These are phyloP conservation scores for Penicillium turbatum DNA, from an alignment of 495 filamentous ascomycete genomes.

Conservation along the genomic window DNA sequence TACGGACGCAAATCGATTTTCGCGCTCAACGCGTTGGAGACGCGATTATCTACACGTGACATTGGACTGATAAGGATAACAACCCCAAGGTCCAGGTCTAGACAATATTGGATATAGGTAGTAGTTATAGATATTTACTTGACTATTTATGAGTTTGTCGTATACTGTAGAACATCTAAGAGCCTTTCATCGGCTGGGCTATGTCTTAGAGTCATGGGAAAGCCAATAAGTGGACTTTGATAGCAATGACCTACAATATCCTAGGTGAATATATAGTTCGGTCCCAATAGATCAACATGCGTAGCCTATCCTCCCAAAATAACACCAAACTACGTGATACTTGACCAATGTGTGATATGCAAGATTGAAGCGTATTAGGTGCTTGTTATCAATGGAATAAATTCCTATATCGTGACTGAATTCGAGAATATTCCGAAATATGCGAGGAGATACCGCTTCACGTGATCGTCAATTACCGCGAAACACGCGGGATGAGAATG, in stretches of 20 bases:
- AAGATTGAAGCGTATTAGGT: too few species aligned
- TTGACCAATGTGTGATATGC: too few species aligned
- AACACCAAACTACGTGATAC: neutral
- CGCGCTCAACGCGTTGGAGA: conserved; percentile 12
- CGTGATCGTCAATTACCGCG: conserved; percentile 18
- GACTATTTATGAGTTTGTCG: neutral
- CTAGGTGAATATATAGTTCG: neutral
- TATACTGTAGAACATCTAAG: neutral
- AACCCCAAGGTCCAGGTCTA: neutral
- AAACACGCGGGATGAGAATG: conserved; percentile 18
- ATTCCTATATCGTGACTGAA: neutral
- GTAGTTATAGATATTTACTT: neutral
- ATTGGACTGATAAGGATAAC: conserved; percentile 16
- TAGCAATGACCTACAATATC: neutral
- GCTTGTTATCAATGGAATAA: too few species aligned
- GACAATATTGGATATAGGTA: neutral
- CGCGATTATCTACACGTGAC: conserved; percentile 34
- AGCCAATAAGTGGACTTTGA: neutral
- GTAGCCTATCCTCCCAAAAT: neutral
- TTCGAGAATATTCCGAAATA: neutral
- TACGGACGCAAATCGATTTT: conserved; percentile 2
- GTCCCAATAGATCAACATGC: too few species aligned
- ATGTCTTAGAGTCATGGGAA: too few species aligned
- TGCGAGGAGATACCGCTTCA: conserved; percentile 2
- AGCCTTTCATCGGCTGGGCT: too few species aligned